A percentile compares a stretch with the other conserved stretches of the same genome.
Evolutionary conservation across 2,329 filamentous ascomycete genomes (phyloP).

Genomic region (Aureobasidium mangrovei): DNA sequence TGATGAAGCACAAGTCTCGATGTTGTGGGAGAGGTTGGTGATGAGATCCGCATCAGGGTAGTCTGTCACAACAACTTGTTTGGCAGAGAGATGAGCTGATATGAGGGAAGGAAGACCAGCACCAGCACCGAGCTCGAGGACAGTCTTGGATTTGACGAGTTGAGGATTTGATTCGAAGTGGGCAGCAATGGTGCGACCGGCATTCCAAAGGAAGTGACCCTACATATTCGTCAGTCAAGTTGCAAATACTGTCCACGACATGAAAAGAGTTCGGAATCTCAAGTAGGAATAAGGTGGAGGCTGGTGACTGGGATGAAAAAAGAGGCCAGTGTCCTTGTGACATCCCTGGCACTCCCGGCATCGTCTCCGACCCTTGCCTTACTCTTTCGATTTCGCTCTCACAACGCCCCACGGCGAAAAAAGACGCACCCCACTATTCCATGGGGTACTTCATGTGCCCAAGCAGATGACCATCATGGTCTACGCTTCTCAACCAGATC

Average conservation of each 20-base stretch:
- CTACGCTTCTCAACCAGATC: too few relatives aligned
- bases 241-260: background rate
- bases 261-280: too few relatives aligned
- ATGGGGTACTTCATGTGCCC: too few relatives aligned
- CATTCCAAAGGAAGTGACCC: slow-evolving; percentile 89
- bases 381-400: too few relatives aligned
- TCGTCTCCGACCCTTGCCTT: too few relatives aligned
- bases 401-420: too few relatives aligned
- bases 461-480: too few relatives aligned
- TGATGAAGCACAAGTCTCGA: slow-evolving; percentile 46
- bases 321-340: too few relatives aligned
- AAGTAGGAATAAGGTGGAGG: too few relatives aligned
- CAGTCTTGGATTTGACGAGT: slow-evolving; percentile 57
- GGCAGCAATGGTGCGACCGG: slow-evolving; percentile 64
- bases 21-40: slow-evolving; percentile 68
- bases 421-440: too few relatives aligned
- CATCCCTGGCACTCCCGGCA: too few relatives aligned
- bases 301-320: too few relatives aligned
- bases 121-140: slow-evolving; percentile 83
- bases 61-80: slow-evolving; percentile 66
- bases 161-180: slow-evolving; percentile 65
- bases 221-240: slow-evolving; percentile 21
- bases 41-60: slow-evolving; percentile 82
- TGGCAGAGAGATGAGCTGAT: slow-evolving; percentile 62
- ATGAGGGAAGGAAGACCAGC: slow-evolving; percentile 74